Conservation (phyloP, 2,329 filamentous ascomycete species). For the Botrytis tulipae region DNA sequence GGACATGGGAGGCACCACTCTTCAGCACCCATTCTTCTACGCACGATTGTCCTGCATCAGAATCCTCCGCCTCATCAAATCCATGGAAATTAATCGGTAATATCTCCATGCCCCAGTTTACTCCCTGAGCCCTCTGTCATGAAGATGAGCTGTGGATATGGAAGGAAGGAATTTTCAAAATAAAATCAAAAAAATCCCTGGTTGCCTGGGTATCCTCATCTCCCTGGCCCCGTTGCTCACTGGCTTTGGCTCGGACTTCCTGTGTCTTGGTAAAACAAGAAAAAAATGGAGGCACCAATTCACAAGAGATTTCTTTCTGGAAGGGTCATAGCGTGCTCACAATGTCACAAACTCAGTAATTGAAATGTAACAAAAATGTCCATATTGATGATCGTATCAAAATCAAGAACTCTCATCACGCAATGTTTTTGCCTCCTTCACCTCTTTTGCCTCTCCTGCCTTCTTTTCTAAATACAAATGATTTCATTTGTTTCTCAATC, state of each 20-base stretch:
- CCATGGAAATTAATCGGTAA: conserved; percentile 12
- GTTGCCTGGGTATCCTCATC: neutral
- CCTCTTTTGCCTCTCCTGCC: neutral
- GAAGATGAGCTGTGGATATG: neutral
- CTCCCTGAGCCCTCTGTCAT: neutral
- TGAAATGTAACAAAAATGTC: neutral
- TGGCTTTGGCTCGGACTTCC: conserved; percentile 1
- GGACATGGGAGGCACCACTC: conserved; percentile 22
- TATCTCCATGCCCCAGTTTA: neutral
- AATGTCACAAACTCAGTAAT: neutral
- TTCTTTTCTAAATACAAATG: neutral
- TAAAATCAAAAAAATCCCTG: no score
- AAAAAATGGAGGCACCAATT: neutral
- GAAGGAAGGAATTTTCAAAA: neutral
- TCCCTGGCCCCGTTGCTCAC: neutral
- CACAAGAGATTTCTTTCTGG: neutral
- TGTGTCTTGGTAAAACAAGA: neutral
- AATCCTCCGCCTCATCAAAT: neutral
- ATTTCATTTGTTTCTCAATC: neutral
- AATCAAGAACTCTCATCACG: neutral
- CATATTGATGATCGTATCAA: conserved; percentile 3
- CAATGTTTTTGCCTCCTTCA: neutral
- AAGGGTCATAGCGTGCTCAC: conserved; percentile 3
- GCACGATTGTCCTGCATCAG: neutral
- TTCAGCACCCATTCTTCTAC: neutral